Base-by-base conservation (phyloP, 2,329 filamentous ascomycete genomes). In the Helotiales sp. region DNA sequence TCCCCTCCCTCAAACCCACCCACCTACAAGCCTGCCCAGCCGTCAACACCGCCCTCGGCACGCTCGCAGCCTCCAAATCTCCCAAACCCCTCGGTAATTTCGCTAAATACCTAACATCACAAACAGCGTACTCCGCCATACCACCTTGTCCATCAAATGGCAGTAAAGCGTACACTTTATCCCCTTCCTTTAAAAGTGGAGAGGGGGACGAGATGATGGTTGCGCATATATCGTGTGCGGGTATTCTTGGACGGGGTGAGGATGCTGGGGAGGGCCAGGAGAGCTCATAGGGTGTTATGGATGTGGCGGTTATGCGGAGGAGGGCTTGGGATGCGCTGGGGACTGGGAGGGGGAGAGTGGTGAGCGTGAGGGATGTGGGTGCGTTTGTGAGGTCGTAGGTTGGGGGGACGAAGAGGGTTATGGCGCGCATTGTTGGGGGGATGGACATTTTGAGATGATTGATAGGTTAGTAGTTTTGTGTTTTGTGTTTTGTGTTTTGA, bases 281-380 rank as follows among this genome's bases (percentile, higher is more conserved):
- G 10, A 70, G 65, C 50, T 70, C 68, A 37, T 66, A 64, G n/a
- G 68, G 68, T 7, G 65, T 66, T 20, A 70, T 66, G 13, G 59
- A 30, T 11, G 59, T 47, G 10, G 65, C 68, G 54, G 63, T 52
- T 32, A 70, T 58, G 34, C 47, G 50, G 55, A 70, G 47, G 24
- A 70, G 65, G 37, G 52, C 50, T 66, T 70, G 68, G 13, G 58
- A 54, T 11, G 22, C 13, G 7, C 45, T 22, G 10, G 63, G 57
- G 17, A n/a, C 28, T 11, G 55, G 63, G 5, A 32, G 11, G 13
- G 55, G 45, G 22, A 28, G 40, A 22, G 54, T 26, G 47, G 43
- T 63, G 43, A 61, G 45, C 11, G 32, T 52, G 17, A 65, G 60
- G 22, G 32, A 49, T 30, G 61, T 50, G 30, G 45, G 22, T 3